Percentiles rank a stretch among this genome's conserved stretches.
Conservation (phyloP, 495 filamentous ascomycete genomes). For the Talaromyces thailandensis region DNA sequence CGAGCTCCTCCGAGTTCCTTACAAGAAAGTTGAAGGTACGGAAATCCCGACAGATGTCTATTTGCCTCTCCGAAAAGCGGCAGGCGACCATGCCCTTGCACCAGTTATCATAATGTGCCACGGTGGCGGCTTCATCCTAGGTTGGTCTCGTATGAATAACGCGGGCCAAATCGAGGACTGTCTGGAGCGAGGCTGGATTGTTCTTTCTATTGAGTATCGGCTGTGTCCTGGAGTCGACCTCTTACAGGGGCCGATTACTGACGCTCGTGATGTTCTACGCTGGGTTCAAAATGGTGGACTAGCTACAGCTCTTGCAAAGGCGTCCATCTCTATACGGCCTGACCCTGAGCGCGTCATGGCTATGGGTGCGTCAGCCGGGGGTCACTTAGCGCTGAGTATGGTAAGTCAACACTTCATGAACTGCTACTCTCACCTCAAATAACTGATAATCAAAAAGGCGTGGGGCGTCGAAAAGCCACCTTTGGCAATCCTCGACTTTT, state of each 20-base stretch:
- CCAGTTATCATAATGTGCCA: slow-evolving; percentile 28
- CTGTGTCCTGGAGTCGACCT: slow-evolving; percentile 24
- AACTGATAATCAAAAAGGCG: slow-evolving; percentile 13
- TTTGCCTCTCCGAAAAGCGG: slow-evolving; percentile 13
- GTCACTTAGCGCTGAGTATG: slow-evolving; percentile 20
- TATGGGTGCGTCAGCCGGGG: slow-evolving; percentile 25
- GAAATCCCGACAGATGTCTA: slow-evolving; percentile 27
- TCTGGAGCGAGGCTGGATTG: slow-evolving; percentile 27
- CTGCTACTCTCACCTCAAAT: slow-evolving; percentile 1
- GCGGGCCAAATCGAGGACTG: slow-evolving; percentile 24
- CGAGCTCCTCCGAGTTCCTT: slow-evolving; percentile 16
- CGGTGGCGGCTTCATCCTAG: slow-evolving; percentile 32
- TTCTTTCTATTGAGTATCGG: slow-evolving; percentile 26
- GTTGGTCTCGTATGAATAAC: slow-evolving; percentile 24
- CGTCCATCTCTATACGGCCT: slow-evolving; percentile 9
- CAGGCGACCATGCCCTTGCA: neutral
- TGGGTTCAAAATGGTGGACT: slow-evolving; percentile 21
- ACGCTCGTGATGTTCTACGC: slow-evolving; percentile 19
- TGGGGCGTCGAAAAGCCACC: slow-evolving; percentile 16
- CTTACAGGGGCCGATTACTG: slow-evolving; percentile 20
- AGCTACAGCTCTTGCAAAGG: slow-evolving; percentile 9
- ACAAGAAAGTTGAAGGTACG: slow-evolving; percentile 20
- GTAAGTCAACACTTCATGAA: slow-evolving; percentile 11
- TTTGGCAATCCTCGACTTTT: slow-evolving; percentile 26
- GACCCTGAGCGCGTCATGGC: slow-evolving; percentile 23